Percentiles rank a stretch among this genome's conserved stretches.
These are phyloP conservation scores for Acer yangbiense DNA, from an alignment of 345 rosid species.

Conservation along the genomic window DNA sequence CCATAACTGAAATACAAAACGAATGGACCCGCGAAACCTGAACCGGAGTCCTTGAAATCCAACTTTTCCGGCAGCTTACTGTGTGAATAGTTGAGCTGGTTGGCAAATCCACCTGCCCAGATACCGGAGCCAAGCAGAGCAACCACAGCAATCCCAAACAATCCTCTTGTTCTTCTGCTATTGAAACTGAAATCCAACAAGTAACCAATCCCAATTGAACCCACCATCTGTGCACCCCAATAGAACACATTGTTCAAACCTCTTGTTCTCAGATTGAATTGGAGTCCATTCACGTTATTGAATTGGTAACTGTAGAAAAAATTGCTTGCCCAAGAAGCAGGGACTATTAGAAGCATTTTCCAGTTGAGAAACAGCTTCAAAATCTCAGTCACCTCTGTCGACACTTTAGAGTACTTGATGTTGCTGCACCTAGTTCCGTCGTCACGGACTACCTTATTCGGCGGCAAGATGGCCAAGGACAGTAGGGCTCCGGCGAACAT, in stretches of 20 bases:
- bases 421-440: conserved; percentile 61
- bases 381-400: conserved; percentile 48
- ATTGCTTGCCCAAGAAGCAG: conserved; percentile 92
- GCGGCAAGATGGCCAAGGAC: conserved; percentile 57
- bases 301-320: conserved; percentile 88
- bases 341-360: conserved; percentile 75
- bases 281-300: conserved; percentile 67
- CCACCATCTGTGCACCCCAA: conserved; percentile 95
- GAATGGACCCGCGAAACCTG: conserved; percentile 69
- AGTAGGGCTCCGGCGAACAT: conserved; percentile 65
- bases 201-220: conserved; percentile 69
- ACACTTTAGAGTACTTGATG: conserved; percentile 47
- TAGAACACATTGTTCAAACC: conserved; percentile 88
- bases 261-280: conserved; percentile 75
- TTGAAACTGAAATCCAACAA: conserved; percentile 76
- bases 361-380: conserved; percentile 48
- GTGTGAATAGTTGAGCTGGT: conserved; percentile 54
- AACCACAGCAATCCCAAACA: conserved; percentile 64
- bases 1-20: conserved; percentile 77
- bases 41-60: conserved; percentile 76
- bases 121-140: conserved; percentile 60
- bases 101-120: conserved; percentile 89
- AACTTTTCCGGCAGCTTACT: conserved; percentile 39
- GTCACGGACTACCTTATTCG: conserved; percentile 50
- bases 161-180: conserved; percentile 70